Conservation (phyloP, 2,329 filamentous ascomycete genomes). For the Ophiostoma angusticollis region DNA sequence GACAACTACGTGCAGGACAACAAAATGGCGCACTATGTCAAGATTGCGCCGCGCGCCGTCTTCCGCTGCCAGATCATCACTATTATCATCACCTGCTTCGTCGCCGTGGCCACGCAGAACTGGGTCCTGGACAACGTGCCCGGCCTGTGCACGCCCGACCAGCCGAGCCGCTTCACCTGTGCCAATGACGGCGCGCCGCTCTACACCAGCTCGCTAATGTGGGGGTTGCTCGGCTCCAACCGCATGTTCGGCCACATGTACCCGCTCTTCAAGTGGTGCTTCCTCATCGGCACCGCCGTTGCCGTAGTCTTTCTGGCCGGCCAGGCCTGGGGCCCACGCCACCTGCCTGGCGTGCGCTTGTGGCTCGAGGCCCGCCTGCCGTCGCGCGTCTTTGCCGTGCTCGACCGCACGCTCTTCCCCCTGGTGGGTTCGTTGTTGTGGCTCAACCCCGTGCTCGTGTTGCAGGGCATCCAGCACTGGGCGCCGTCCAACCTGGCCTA, state of each 20-base stretch:
- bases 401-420: constrained; percentile 26
- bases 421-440: constrained; percentile 27
- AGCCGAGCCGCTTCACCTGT: constrained; percentile 21
- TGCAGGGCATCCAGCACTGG: constrained; percentile 31
- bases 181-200: constrained; percentile 19
- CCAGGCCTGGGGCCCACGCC: constrained; percentile 23
- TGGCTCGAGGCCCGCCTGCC: constrained; percentile 20
- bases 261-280: constrained; percentile 31
- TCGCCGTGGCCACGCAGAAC: constrained; percentile 28
- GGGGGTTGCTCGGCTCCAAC: constrained; percentile 23
- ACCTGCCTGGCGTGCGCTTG: constrained; percentile 23
- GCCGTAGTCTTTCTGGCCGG: constrained; percentile 24
- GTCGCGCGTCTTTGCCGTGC: constrained; percentile 20
- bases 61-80: constrained; percentile 31
- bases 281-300: constrained; percentile 27
- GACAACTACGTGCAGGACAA: constrained; percentile 29
- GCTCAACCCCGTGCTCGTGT: constrained; percentile 28
- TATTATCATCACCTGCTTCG: constrained; percentile 29
- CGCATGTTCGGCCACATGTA: constrained; percentile 30
- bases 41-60: constrained; percentile 28
- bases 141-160: constrained; percentile 17
- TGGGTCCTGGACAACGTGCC: constrained; percentile 28
- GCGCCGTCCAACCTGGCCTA: constrained; percentile 29
- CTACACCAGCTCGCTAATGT: constrained; percentile 24
- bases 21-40: constrained; percentile 30